Base-by-base conservation (phyloP, 306 rosid genomes). In the Myrica gale region DNA sequence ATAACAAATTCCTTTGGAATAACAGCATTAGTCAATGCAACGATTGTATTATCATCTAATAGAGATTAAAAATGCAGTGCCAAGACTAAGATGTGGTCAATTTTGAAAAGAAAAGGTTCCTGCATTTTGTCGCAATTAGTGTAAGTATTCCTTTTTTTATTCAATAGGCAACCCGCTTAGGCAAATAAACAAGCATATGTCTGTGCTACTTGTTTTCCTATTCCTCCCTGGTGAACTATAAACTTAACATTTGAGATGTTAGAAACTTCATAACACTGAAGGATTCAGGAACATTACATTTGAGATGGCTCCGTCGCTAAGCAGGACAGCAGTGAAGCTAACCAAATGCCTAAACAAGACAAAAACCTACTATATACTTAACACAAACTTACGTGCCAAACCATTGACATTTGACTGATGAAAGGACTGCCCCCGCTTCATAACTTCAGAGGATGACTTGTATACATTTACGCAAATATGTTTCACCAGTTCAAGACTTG, bases 301-400 rank as follows among this genome's bases (percentile, higher is more conserved):
- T 44, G 47, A 41, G 71, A 68, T 61, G 71, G 41, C 26, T 44
- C 32, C 26, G 23, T 60, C 10, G 45, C 78, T 60, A 74, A 60
- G 69, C 58, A 45, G 44, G 37, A 47, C 58, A 5, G 37, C 11
- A 9, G 56, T 58, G 51, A 74, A 17, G 77, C 60, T 56, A 58
- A 58, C 53, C 68, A 42, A 73, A 73, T 17, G 67, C 39, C 20
- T 72, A 54, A 39, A 72, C 52, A 72, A 41, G 39, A 52, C 68
- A 61, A 54, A 72, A 55, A 37, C 52, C 32, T 16, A 54, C 66
- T 54, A n/a, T n/a, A 54, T n/a, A 13, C 76, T 72, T 72, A 72
- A 72, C 32, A 26, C 45, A 61, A 61, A 12, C 41, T 32, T 61
- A 32, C 3, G 37, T 32, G 37, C 37, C 37, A 3, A 3, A 32